Evolutionary conservation across 1,139 yeast species (phyloP), one percentile per base, ranked within the genome.

Genomic region (Citeromyces hawaiiensis): DNA sequence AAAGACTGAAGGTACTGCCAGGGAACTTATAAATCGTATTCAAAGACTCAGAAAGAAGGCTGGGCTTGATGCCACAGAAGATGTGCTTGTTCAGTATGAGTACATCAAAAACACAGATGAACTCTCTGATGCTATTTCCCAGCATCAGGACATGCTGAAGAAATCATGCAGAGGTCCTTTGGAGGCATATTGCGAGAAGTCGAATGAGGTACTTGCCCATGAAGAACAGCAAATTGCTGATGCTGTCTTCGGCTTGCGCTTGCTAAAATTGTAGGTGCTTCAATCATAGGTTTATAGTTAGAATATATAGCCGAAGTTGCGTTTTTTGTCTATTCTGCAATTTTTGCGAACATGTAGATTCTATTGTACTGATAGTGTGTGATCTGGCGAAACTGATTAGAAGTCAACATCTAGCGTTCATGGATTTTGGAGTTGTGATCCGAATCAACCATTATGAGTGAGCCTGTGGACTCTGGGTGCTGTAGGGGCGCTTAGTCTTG

Each of bases 1-100:
- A 59, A 82, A 82, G 65, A 77, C 83, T 40, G 97, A 91, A 66
- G 97, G 97, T 59, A 70, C 83, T 52, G 96, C 96, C 6, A 85
- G 99, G 67, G 98, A 93, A 61, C 72, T 93, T 56, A 74, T 91
- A 55, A 93, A 93, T 72, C 87, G 98, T 64, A 87, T 93, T 50
- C 99, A 93, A 70, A 83, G 96, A 63, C 76, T 88, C 59, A 83
- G 99, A 65, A 93, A 93, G 79, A 87, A 88, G 72, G 88, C 86
- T 47, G 96, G 96, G 35, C 70, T 93, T 55, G 85, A 83, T 54
- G 88, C 94, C 44, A 88, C 97, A 36, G 98, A 93, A 56, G 98
- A 93, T 52, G 93, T 93, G 40, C 65, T 74, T 49, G 95, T 93
- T 47, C 87, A 88, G 63, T 85, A 85, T 62, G 64, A 74, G 46